phyloP scores from a whole-genome alignment of 306 rosid genomes.

The Dicorynia guianensis region DNA sequence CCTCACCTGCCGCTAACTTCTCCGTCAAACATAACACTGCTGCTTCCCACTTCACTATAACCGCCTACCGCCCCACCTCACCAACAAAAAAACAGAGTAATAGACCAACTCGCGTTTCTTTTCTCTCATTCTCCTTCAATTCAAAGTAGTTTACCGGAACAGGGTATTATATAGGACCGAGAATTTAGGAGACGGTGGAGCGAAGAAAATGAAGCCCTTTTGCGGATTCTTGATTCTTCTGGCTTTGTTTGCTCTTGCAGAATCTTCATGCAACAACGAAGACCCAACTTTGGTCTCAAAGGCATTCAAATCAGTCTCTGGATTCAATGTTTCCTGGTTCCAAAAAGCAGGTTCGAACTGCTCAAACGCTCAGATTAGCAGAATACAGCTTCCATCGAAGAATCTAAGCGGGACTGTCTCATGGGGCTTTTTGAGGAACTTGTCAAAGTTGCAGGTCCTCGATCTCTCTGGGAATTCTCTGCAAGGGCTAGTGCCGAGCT shows the following conservation, averaged over 20 bases:
- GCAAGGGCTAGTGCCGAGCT: constrained; percentile 64
- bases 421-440: constrained; percentile 65
- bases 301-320: constrained; percentile 77
- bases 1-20: constrained; percentile 16
- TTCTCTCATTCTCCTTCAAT: background rate
- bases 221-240: constrained; percentile 53
- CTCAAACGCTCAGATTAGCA: constrained; percentile 45
- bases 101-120: constrained; percentile 7
- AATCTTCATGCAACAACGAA: constrained; percentile 59
- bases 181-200: background rate
- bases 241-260: constrained; percentile 39
- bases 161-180: background rate
- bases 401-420: constrained; percentile 73
- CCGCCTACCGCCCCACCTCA: constrained; percentile 13
- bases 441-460: constrained; percentile 56
- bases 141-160: too few relatives aligned
- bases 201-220: constrained; percentile 49
- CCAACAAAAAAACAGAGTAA: background rate
- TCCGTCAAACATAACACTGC: constrained; percentile 41
- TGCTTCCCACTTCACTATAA: constrained; percentile 29
- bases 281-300: constrained; percentile 53
- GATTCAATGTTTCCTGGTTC: constrained; percentile 63
- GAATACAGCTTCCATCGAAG: constrained; percentile 58
- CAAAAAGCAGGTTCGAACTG: constrained; percentile 49
- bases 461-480: constrained; percentile 77